Conservation (phyloP, 1,284 basidiomycete species). For the Abortiporus biennis region DNA sequence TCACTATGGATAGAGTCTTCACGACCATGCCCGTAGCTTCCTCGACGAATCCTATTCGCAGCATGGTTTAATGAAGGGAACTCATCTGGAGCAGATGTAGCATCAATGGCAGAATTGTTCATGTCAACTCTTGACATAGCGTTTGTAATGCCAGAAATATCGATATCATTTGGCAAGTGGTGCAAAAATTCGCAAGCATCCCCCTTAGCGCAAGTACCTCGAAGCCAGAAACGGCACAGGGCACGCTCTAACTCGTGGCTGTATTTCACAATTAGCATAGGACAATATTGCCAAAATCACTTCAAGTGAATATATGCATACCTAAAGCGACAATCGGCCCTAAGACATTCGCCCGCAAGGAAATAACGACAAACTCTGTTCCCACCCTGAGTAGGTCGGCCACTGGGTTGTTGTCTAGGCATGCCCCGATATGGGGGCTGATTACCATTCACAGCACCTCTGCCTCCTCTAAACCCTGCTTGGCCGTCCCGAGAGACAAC, state of each 20-base stretch:
- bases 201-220: conserved; percentile 93
- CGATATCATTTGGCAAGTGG: conserved; percentile 77
- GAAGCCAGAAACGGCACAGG: conserved; percentile 95
- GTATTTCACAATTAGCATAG: conserved; percentile 6
- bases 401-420: conserved; percentile 45
- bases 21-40: conserved; percentile 33
- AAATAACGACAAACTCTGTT: conserved; percentile 93
- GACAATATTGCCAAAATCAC: background rate
- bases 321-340: conserved; percentile 98
- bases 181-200: conserved; percentile 90
- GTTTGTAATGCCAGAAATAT: conserved; percentile 58
- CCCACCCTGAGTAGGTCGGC: conserved; percentile 51
- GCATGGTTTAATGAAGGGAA: conserved; percentile 72
- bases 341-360: conserved; percentile 90
- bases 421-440: conserved; percentile 4
- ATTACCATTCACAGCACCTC: conserved; percentile 31
- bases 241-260: conserved; percentile 91
- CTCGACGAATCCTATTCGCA: conserved; percentile 33
- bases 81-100: conserved; percentile 62
- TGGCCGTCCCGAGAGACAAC: conserved; percentile 49
- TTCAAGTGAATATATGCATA: conserved; percentile 29
- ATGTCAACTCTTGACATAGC: conserved; percentile 70
- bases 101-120: conserved; percentile 35
- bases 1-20: conserved; percentile 48
- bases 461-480: conserved; percentile 35